Conservation (phyloP, 164 flowering plant species). For the Aristolochia fimbriata region DNA sequence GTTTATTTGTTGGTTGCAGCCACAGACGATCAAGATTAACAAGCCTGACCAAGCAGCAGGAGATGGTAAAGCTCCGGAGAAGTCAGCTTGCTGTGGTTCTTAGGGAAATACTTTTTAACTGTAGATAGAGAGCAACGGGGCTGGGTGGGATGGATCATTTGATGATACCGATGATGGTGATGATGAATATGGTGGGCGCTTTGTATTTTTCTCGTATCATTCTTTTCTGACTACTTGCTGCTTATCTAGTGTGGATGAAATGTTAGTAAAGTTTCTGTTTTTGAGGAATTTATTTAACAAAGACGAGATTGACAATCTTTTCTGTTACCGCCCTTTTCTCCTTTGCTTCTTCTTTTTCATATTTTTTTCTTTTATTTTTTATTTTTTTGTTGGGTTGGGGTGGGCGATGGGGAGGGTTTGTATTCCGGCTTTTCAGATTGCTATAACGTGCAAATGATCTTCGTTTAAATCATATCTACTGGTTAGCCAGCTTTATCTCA, state of each 20-base stretch:
- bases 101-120: constrained; percentile 13
- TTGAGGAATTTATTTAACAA: constrained; percentile 7
- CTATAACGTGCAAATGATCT: too few relatives aligned
- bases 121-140: constrained; percentile 1
- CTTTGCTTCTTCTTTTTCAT: too few relatives aligned
- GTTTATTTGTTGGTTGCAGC: constrained; percentile 36
- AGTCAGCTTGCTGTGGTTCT: constrained; percentile 74
- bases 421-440: too few relatives aligned
- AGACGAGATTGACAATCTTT: background rate
- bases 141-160: constrained; percentile 2
- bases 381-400: too few relatives aligned
- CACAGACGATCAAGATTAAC: constrained; percentile 61
- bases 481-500: too few relatives aligned
- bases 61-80: constrained; percentile 45
- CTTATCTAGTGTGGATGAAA: constrained; percentile 10
- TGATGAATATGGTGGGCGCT: constrained; percentile 5
- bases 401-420: too few relatives aligned
- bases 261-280: background rate
- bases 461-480: too few relatives aligned
- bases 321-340: background rate
- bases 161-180: constrained; percentile 1
- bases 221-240: constrained; percentile 7
- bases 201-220: constrained; percentile 12
- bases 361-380: too few relatives aligned
- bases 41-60: constrained; percentile 49